These are phyloP conservation scores for Aspergillus sergii DNA, from an alignment of 2,329 filamentous ascomycete species.

Conservation along the genomic window DNA sequence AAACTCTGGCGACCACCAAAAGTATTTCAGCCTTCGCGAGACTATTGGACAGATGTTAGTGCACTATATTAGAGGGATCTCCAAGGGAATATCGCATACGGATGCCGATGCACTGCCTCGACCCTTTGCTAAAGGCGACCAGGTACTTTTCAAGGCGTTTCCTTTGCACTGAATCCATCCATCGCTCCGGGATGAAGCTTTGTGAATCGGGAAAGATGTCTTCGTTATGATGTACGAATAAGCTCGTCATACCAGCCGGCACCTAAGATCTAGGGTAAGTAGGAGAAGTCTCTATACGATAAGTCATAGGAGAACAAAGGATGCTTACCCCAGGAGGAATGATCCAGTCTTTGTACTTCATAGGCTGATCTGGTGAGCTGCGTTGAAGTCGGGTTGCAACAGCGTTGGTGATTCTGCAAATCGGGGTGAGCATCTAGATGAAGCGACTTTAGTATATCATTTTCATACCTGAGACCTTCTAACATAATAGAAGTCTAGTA, in stretches of 20 bases:
- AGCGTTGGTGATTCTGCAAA: too few species aligned
- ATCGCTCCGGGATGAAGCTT: constrained; percentile 42
- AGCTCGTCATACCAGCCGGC: constrained; percentile 42
- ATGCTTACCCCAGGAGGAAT: constrained; percentile 36
- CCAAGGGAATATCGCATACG: constrained; percentile 26
- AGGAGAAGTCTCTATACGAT: too few species aligned
- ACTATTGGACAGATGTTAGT: constrained; percentile 15
- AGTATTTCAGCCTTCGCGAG: constrained; percentile 38
- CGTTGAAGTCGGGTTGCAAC: constrained; percentile 27
- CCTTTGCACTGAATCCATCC: constrained; percentile 34
- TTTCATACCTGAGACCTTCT: constrained; percentile 30
- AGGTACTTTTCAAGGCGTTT: constrained; percentile 39
- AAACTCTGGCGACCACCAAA: constrained; percentile 31
- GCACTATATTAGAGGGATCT: not conserved
- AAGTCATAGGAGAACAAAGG: too few species aligned
- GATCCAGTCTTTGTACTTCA: constrained; percentile 34
- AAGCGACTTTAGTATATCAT: too few species aligned
- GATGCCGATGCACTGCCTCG: constrained; percentile 50
- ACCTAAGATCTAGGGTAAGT: constrained; percentile 18
- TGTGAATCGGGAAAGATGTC: constrained; percentile 40
- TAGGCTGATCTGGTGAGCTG: constrained; percentile 28
- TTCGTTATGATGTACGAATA: constrained; percentile 39
- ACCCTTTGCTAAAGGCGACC: constrained; percentile 45
- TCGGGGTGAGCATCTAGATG: too few species aligned
- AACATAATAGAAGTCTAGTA: constrained; percentile 30